Evolutionary conservation across 345 rosid species (phyloP).

Genomic region (Euphorbia peplus): DNA sequence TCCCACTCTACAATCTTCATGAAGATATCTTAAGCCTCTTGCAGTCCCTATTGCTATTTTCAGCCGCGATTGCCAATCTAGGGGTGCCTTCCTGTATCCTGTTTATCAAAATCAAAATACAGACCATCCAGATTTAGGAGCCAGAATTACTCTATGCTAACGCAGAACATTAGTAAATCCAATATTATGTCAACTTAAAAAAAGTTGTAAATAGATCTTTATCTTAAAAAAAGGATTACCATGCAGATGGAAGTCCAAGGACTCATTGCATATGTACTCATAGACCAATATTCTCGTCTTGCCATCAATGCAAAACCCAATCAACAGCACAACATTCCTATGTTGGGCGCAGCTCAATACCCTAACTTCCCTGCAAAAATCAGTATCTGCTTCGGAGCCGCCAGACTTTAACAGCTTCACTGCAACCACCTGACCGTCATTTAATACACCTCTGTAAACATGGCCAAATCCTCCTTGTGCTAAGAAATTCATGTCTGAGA

Average conservation of each 20-base stretch:
- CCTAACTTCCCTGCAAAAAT: slow-evolving; percentile 67
- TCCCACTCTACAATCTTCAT: slow-evolving; percentile 82
- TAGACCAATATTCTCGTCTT: slow-evolving; percentile 56
- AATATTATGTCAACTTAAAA: background rate
- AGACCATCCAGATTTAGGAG: slow-evolving; percentile 12
- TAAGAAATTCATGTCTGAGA: slow-evolving; percentile 55
- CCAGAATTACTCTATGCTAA: background rate
- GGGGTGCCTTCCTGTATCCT: slow-evolving; percentile 36
- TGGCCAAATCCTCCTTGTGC: slow-evolving; percentile 63
- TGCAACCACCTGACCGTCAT: slow-evolving; percentile 65
- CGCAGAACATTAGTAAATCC: background rate
- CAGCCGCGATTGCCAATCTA: slow-evolving; percentile 57
- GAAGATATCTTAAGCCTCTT: slow-evolving; percentile 66
- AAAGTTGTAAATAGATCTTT: background rate
- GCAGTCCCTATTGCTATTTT: slow-evolving; percentile 71
- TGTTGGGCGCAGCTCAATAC: slow-evolving; percentile 77
- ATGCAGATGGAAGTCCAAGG: slow-evolving; percentile 65
- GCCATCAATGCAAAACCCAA: slow-evolving; percentile 57
- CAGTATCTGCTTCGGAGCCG: slow-evolving; percentile 55
- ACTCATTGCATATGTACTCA: slow-evolving; percentile 72
- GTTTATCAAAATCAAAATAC: slow-evolving; percentile 19
- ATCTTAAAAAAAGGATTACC: slow-evolving; percentile 30
- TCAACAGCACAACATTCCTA: slow-evolving; percentile 65
- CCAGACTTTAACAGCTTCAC: slow-evolving; percentile 53
- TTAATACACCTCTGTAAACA: slow-evolving; percentile 52